Evolutionary conservation across 805 yeast species (phyloP).

Genomic region (Cyberlindnera veronae): DNA sequence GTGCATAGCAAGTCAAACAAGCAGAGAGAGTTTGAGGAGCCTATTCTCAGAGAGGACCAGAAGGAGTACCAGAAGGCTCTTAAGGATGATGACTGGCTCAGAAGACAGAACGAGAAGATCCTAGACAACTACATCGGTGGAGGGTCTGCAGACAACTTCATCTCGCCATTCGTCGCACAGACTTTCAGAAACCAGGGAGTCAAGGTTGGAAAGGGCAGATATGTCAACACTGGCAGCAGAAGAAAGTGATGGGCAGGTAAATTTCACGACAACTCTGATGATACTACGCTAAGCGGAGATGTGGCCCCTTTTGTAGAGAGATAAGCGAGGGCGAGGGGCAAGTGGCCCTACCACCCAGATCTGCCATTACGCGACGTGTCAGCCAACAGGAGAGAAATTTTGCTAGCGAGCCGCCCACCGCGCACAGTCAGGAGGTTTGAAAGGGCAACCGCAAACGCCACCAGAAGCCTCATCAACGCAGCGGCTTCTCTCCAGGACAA

Average conservation of each 20-base stretch:
- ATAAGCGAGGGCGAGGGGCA: too few species aligned
- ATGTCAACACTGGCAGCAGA: conserved; percentile 62
- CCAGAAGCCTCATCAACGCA: too few species aligned
- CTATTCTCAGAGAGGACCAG: conserved; percentile 85
- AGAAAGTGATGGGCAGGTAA: conserved; percentile 18
- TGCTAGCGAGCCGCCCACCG: neutral
- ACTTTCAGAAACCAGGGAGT: conserved; percentile 66
- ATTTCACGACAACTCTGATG: neutral
- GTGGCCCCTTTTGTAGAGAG: neutral
- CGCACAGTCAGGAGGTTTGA: too few species aligned
- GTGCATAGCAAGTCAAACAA: conserved; percentile 63
- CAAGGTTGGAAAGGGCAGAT: conserved; percentile 80
- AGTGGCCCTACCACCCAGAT: too few species aligned
- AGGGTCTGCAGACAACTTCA: conserved; percentile 82
- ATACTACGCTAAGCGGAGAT: neutral
- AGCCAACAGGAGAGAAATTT: neutral
- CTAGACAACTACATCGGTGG: conserved; percentile 91
- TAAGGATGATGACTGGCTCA: conserved; percentile 84
- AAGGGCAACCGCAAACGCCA: too few species aligned
- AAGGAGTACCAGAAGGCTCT: conserved; percentile 87
- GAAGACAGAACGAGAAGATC: conserved; percentile 80
- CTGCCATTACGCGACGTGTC: neutral
- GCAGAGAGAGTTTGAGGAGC: conserved; percentile 46
- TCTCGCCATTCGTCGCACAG: conserved; percentile 79
- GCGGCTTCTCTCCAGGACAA: neutral